A percentile compares a stretch with the other conserved stretches of the same genome.
Evolutionary conservation across 768 basidiomycete genomes (phyloP).

Genomic region (Pholiota microspora): DNA sequence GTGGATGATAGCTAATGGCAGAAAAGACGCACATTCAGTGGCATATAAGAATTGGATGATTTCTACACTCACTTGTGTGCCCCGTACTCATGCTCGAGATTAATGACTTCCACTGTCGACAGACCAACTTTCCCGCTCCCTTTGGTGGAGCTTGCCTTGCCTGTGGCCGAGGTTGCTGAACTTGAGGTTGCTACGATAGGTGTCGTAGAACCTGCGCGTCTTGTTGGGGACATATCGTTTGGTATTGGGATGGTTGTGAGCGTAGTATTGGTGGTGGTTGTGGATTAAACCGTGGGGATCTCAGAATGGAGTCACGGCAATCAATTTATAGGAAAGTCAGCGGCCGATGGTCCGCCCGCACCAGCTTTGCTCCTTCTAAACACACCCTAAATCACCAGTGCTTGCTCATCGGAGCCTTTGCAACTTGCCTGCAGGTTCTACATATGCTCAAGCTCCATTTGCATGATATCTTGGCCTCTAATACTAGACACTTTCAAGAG

Average conservation of each 20-base stretch:
- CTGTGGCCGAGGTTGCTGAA: not conserved
- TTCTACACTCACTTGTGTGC: constrained; percentile 79
- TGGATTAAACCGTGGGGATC: not conserved
- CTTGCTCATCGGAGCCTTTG: not conserved
- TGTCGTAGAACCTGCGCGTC: not conserved
- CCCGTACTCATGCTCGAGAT: constrained; percentile 76
- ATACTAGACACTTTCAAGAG: too few species aligned
- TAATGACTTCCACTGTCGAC: constrained; percentile 62
- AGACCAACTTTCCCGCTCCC: not conserved
- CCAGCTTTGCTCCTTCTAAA: not conserved
- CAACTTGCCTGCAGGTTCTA: not conserved
- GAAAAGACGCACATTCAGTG: constrained; percentile 39
- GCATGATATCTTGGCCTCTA: not conserved
- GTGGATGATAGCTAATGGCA: constrained; percentile 84
- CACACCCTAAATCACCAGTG: not conserved
- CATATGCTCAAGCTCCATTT: not conserved
- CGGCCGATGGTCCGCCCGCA: not conserved
- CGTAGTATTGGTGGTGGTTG: not conserved
- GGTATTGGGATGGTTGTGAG: not conserved
- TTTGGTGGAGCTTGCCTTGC: not conserved
- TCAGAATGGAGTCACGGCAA: not conserved
- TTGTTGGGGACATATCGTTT: constrained; percentile 1
- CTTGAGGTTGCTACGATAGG: not conserved
- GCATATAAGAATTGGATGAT: constrained; percentile 18
- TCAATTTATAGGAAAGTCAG: not conserved